Evolutionary conservation across 345 rosid genomes (phyloP), one percentile per base, ranked within the genome.

Genomic region (Clausena lansium): DNA sequence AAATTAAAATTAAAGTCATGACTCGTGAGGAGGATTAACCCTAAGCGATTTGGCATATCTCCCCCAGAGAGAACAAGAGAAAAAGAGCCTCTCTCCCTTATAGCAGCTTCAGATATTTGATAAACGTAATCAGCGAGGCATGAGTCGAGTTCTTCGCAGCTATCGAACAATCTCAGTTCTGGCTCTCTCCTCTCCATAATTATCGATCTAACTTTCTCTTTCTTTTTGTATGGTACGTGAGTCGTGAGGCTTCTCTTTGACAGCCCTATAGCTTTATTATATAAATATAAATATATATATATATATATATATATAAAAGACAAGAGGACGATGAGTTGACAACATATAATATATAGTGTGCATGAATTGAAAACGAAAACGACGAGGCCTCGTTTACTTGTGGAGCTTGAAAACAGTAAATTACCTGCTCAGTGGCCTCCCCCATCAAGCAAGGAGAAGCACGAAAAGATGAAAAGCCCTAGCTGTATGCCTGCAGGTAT

Each of bases 41-140:
- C 76, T 58, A 83, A 47, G 62, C 55, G 72, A 20, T 63, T 70
- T 47, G 81, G 78, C 3, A 80, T 38, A 36, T 79, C 78, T 39
- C 89, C 89, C 0, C 87, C 87, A 1, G 89, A 87, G 7, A 87
- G 72, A 61, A 83, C 87, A 55, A 87, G 76, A 20, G 89, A 80
- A n/a, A 87, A 87, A 69, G 77, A 76, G 22, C 86, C 83, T 61
- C 81, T 82, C 50, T 81, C 81, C 39, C 77, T 74, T 7, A 77
- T 39, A n/a, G 79, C 80, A 32, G 81, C 57, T 35, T 83, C 83
- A 2, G 85, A 83, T 66, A 80, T 52, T 50, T 73, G 68, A 45
- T 67, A 64, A 39, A 80, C 70, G 17, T 80, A 83, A 33, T 83
- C 85, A 27, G 77, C 85, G 19, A 83, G 62, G 9, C 78, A 77